Evolutionary conservation across 148 eudicot species (phyloP).

Genomic region (Rhododendron ovatum): DNA sequence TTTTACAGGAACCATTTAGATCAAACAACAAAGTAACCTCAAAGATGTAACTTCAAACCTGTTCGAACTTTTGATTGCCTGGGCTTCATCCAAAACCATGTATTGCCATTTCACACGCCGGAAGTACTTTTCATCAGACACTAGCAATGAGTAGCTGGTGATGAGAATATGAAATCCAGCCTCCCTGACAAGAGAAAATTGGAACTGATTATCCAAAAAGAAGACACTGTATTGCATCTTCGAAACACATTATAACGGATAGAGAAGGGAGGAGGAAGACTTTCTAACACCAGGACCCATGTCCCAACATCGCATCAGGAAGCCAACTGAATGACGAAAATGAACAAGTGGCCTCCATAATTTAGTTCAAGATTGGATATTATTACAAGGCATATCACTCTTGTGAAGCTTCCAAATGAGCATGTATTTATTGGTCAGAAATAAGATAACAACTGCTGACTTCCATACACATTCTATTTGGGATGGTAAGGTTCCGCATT

Average conservation of each 20-base stretch:
- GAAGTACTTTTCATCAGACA: slow-evolving; percentile 89
- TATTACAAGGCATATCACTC: not conserved
- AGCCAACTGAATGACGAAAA: not conserved
- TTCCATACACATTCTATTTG: not conserved
- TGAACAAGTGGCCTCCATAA: not conserved
- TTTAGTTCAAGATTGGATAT: not conserved
- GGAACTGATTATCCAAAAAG: slow-evolving; percentile 5
- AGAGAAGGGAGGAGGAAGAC: not conserved
- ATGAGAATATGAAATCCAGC: slow-evolving; percentile 96
- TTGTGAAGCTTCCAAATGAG: not conserved
- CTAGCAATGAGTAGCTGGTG: slow-evolving; percentile 92
- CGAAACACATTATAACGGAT: not conserved
- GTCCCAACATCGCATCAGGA: not conserved
- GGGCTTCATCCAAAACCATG: slow-evolving; percentile 99
- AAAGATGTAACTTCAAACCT: slow-evolving; percentile 48
- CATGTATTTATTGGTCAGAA: not conserved
- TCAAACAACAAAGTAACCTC: not conserved
- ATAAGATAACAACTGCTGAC: not conserved
- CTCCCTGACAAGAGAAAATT: slow-evolving; percentile 49
- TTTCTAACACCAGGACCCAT: not conserved
- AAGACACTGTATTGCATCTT: slow-evolving; percentile 11
- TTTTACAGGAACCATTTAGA: not conserved
- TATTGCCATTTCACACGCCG: slow-evolving; percentile 98
- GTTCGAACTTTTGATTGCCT: slow-evolving; percentile 89
- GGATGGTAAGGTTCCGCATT: not conserved